Evolutionary conservation across 768 basidiomycete species (phyloP).

Genomic region (Podaxis carcinomalis): DNA sequence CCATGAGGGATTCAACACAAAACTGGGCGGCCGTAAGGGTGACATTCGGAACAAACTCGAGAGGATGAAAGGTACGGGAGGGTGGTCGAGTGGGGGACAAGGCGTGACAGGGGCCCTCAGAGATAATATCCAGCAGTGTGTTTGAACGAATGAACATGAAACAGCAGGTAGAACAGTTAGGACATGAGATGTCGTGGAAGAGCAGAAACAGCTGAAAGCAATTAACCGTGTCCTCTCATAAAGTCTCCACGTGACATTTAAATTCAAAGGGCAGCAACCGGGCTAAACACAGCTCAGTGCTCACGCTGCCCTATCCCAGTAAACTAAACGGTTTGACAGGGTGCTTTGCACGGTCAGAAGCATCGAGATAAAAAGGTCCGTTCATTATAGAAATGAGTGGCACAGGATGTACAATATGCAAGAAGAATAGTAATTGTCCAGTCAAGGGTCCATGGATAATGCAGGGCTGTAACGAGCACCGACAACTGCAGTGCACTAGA

Average conservation of each 20-base stretch:
- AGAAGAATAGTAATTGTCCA: background rate
- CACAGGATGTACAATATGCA: background rate
- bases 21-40: conserved; percentile 16
- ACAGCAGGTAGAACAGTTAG: background rate
- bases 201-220: too few species aligned
- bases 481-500: background rate
- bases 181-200: background rate
- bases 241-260: background rate
- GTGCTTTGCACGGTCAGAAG: background rate
- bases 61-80: background rate
- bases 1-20: conserved; percentile 42
- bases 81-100: background rate
- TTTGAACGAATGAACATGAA: conserved; percentile 3
- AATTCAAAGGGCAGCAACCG: background rate
- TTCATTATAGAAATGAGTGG: background rate
- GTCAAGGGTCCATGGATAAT: background rate
- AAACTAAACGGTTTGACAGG: background rate
- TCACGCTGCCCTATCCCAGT: background rate
- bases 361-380: background rate
- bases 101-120: background rate
- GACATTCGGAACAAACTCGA: conserved; percentile 13
- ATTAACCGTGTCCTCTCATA: background rate
- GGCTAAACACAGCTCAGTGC: background rate
- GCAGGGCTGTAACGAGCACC: background rate
- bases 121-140: background rate